Base-by-base conservation (phyloP, 257 asterid genomes). In the Echium plantagineum region DNA sequence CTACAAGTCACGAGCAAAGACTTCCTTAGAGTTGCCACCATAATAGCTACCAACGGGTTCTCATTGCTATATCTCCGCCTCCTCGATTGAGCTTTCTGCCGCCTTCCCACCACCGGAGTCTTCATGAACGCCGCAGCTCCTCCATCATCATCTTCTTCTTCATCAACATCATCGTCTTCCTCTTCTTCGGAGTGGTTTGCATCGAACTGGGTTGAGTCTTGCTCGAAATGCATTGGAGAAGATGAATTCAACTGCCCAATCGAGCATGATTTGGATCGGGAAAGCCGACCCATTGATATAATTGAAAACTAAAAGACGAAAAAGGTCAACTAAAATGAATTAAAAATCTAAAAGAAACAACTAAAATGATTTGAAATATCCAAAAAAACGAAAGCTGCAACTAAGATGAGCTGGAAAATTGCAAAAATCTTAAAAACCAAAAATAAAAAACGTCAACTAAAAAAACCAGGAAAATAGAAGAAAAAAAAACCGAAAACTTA, bases 191-290 rank as follows among this genome's bases (percentile, higher is more conserved):
- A 28, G 5, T 28, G 32, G 32, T 2, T 28, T 6, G 32, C 5
- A 58, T 53, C 59, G 58, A 2, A 21, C 66, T 42, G 68, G 56
- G 53, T 49, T 68, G 61, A 72, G 0, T 21, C 31, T 38, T 20
- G 31, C 69, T 13, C 67, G 67, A 6, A 75, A 49, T 18, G 68
- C 9, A 51, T 62, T 54, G 18, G 52, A 42, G 20, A 70, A 69
- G 59, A 68, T n/a, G 61, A 55, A 8, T 66, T n/a, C 35, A 72
- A 7, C 16, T 67, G 47, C 32, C 68, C 54, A n/a, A 63, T 60
- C 13, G 87, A 58, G 77, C 85, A 81, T 16, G 96, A 83, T 64
- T 79, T 83, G 75, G 96, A 85, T 83, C 94, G 83, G 67, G 81
- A 73, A 57, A 88, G 86, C 59, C 82, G 81, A 20, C 82, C 70